Percentiles rank a stretch among this genome's conserved stretches.
Conservation (phyloP, 2,329 filamentous ascomycete species). For the Neurospora crassa region DNA sequence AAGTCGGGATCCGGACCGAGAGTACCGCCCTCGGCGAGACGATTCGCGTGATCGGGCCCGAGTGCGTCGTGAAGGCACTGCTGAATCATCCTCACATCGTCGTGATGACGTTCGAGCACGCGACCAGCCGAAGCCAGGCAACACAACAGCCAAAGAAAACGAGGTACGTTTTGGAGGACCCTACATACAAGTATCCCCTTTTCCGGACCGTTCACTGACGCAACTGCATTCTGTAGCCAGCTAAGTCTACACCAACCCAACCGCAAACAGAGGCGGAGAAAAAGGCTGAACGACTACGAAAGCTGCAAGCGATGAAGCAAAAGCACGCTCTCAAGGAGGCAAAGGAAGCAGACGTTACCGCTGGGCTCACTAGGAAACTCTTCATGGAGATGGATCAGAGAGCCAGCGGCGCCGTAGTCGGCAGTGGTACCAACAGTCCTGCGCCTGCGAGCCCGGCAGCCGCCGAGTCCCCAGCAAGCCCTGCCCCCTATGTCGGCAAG, state of each 20-base stretch:
- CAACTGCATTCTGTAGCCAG: slow-evolving; percentile 30
- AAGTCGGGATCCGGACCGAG: slow-evolving; percentile 55
- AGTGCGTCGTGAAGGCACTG: slow-evolving; percentile 58
- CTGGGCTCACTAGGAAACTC: slow-evolving; percentile 56
- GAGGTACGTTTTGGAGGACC: slow-evolving; percentile 41
- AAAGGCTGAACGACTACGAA: slow-evolving; percentile 71
- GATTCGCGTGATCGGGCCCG: slow-evolving; percentile 59
- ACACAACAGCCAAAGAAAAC: slow-evolving; percentile 37
- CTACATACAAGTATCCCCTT: not conserved
- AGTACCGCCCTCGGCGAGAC: slow-evolving; percentile 61
- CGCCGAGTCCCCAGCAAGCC: slow-evolving; percentile 39
- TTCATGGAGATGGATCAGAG: slow-evolving; percentile 67
- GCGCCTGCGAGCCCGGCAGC: slow-evolving; percentile 34
- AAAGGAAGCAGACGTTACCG: slow-evolving; percentile 59
- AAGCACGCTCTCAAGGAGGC: slow-evolving; percentile 70
- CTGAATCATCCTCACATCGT: slow-evolving; percentile 59
- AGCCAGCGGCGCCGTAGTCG: slow-evolving; percentile 33
- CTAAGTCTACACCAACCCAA: slow-evolving; percentile 41
- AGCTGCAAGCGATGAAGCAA: slow-evolving; percentile 85
- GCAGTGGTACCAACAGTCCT: slow-evolving; percentile 11
- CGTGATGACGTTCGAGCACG: slow-evolving; percentile 51
- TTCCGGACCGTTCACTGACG: not conserved
- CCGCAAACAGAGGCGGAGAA: slow-evolving; percentile 61
- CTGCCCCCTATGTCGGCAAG: slow-evolving; percentile 61
- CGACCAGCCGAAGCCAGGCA: slow-evolving; percentile 40